Percentiles rank a stretch among this genome's conserved stretches.
Evolutionary conservation across 306 rosid genomes (phyloP).

Genomic region (Pachyrhizus erosus): DNA sequence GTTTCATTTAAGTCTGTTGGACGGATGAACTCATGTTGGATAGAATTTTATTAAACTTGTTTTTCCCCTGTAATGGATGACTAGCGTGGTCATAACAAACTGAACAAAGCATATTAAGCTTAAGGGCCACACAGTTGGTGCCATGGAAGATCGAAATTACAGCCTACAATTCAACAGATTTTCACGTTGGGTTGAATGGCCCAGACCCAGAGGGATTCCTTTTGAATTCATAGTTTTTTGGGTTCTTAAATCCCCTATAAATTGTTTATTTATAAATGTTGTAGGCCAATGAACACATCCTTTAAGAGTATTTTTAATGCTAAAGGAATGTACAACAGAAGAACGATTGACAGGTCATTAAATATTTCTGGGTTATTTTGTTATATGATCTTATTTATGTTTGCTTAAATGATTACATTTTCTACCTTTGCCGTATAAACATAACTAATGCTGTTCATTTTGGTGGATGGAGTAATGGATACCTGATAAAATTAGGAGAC

Average conservation of each 20-base stretch:
- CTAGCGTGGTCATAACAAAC: constrained; percentile 39
- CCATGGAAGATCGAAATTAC: constrained; percentile 48
- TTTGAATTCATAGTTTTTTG: constrained; percentile 47
- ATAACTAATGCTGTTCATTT: neutral
- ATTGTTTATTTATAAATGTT: constrained; percentile 39
- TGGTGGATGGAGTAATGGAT: constrained; percentile 8
- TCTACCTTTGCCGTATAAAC: neutral
- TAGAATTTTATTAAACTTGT: constrained; percentile 45
- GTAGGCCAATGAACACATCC: constrained; percentile 40
- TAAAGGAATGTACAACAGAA: constrained; percentile 41
- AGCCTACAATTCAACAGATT: constrained; percentile 54
- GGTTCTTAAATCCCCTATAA: constrained; percentile 50
- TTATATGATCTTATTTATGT: neutral
- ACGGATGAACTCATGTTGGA: constrained; percentile 55
- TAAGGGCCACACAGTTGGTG: constrained; percentile 47
- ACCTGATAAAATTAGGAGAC: neutral
- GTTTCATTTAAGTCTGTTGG: constrained; percentile 51
- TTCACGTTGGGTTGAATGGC: constrained; percentile 57
- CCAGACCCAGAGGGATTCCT: constrained; percentile 44
- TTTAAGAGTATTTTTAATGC: constrained; percentile 34
- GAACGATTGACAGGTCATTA: constrained; percentile 31
- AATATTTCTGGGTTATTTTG: constrained; percentile 44
- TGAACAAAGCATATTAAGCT: constrained; percentile 43
- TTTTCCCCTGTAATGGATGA: constrained; percentile 45
- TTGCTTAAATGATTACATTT: neutral